A percentile compares a stretch with the other conserved stretches of the same genome.
phyloP scores from a whole-genome alignment of 2,329 filamentous ascomycete species.

The Diaporthe vexans region DNA sequence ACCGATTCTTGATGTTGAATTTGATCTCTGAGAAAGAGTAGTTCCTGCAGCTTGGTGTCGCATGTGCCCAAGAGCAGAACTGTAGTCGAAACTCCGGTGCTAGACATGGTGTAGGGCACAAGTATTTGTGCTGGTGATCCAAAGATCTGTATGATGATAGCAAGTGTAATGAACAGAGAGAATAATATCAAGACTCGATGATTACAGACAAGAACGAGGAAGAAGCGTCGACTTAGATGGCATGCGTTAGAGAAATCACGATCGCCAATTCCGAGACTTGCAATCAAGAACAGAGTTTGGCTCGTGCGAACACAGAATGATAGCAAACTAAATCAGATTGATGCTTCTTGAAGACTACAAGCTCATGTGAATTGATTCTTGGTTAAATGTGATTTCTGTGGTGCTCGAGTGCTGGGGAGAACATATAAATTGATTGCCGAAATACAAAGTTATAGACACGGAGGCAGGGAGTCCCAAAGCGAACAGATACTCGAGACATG shows the following conservation, averaged over 20 bases:
- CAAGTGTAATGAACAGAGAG: neutral
- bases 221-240: neutral
- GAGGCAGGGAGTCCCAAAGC: neutral
- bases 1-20: slow-evolving; percentile 52
- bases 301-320: too few species aligned
- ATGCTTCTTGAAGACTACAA: neutral
- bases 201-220: neutral
- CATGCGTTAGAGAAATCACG: neutral
- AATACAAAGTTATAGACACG: neutral
- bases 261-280: too few species aligned
- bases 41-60: slow-evolving; percentile 74
- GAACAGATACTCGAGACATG: neutral
- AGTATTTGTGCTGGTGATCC: neutral
- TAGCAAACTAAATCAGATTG: too few species aligned
- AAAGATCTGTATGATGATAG: slow-evolving; percentile 4
- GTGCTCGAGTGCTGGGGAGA: neutral
- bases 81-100: slow-evolving; percentile 48
- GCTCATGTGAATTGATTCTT: neutral
- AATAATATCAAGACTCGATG: neutral
- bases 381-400: neutral
- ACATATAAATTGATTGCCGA: too few species aligned
- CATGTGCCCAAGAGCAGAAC: slow-evolving; percentile 73
- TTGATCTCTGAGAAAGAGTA: slow-evolving; percentile 65
- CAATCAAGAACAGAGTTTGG: neutral
- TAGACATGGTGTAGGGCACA: neutral